Evolutionary conservation across 257 asterid genomes (phyloP).

Genomic region (Osmanthus fragrans): DNA sequence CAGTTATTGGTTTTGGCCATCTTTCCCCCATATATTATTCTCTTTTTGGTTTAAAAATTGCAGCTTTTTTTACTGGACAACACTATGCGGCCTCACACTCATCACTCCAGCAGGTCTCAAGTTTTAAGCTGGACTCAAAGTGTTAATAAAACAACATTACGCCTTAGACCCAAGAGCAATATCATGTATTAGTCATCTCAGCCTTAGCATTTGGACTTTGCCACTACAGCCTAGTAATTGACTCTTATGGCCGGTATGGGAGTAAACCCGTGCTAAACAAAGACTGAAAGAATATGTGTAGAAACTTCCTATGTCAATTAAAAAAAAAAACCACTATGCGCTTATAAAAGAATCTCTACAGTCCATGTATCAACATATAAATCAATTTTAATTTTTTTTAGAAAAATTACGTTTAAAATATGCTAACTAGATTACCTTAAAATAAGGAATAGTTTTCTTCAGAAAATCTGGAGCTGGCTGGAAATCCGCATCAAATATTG

Average conservation of each 20-base stretch:
- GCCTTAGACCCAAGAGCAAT: background rate
- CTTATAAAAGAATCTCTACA: background rate
- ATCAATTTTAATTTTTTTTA: background rate
- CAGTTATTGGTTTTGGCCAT: background rate
- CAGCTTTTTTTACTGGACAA: background rate
- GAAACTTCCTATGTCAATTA: background rate
- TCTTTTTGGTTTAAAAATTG: background rate
- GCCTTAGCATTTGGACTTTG: background rate
- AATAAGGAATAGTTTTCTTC: constrained; percentile 79
- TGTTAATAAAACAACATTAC: background rate
- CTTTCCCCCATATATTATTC: background rate
- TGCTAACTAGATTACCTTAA: constrained; percentile 57
- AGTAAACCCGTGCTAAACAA: background rate
- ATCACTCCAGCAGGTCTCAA: background rate
- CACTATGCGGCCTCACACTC: background rate
- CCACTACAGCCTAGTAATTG: background rate
- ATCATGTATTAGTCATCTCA: background rate
- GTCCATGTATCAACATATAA: background rate
- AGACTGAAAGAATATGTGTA: background rate
- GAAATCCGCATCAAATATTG: constrained; percentile 94
- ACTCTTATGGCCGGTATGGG: background rate
- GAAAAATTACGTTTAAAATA: background rate
- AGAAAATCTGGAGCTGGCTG: constrained; percentile 89
- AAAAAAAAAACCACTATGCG: background rate
- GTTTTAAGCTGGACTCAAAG: background rate